Percentiles rank a stretch among this genome's conserved stretches.
phyloP scores from a whole-genome alignment of 2,329 filamentous ascomycete species.

The Colletotrichum paranaense region DNA sequence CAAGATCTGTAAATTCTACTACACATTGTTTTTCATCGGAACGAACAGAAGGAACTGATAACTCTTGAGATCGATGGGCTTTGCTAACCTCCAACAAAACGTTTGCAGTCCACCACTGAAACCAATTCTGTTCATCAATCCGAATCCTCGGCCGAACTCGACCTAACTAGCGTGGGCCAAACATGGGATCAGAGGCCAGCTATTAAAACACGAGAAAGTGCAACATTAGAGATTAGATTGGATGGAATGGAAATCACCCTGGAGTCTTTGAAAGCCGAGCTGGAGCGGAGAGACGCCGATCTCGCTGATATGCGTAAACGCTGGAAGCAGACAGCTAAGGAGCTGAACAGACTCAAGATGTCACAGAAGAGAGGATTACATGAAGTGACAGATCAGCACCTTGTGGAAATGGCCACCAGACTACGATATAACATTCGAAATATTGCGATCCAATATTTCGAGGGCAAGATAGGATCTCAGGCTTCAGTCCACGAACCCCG shows the following conservation, averaged over 20 bases:
- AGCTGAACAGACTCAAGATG: not conserved
- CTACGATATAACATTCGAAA: not conserved
- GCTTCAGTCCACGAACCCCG: not conserved
- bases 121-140: too few species aligned
- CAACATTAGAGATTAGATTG: too few species aligned
- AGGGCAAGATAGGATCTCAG: not conserved
- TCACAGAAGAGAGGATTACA: not conserved
- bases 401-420: not conserved
- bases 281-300: not conserved
- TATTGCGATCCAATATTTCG: not conserved
- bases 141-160: too few species aligned
- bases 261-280: not conserved
- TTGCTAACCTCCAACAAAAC: too few species aligned
- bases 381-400: not conserved
- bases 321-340: not conserved
- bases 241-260: not conserved
- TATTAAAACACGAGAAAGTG: too few species aligned
- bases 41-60: too few species aligned
- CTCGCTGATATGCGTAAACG: not conserved
- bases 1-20: not conserved
- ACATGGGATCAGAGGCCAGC: not conserved
- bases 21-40: too few species aligned
- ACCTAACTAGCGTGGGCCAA: too few species aligned
- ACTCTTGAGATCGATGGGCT: too few species aligned
- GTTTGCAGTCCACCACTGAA: too few species aligned